phyloP scores from a whole-genome alignment of 345 rosid species.

The Salix dunnii region DNA sequence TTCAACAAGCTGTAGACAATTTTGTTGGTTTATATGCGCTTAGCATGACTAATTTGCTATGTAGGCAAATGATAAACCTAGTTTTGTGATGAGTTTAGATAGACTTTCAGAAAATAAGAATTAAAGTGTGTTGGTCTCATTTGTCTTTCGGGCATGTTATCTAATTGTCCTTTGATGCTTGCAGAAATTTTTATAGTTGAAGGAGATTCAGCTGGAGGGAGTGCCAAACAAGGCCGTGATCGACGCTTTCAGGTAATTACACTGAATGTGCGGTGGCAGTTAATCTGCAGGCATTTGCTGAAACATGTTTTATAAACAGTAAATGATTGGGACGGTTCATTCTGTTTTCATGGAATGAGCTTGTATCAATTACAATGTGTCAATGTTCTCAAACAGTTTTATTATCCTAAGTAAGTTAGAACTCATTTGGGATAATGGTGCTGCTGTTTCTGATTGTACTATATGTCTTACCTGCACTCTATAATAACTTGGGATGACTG shows the following conservation, averaged over 20 bases:
- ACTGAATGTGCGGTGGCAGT: background rate
- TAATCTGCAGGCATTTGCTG: constrained; percentile 4
- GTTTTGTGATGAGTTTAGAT: background rate
- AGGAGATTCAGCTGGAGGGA: constrained; percentile 99
- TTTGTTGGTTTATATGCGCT: background rate
- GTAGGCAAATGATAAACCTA: background rate
- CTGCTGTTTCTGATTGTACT: background rate
- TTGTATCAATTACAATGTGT: background rate
- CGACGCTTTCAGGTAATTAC: constrained; percentile 86
- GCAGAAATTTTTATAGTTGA: constrained; percentile 96
- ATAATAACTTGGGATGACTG: background rate
- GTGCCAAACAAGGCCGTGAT: constrained; percentile 99
- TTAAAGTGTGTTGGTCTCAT: background rate
- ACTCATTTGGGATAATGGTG: background rate
- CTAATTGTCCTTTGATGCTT: constrained; percentile 11
- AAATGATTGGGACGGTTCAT: background rate
- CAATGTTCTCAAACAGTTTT: background rate
- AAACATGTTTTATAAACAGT: background rate
- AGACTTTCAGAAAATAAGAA: background rate
- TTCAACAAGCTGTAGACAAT: background rate
- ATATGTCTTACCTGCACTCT: background rate
- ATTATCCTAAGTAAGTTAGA: background rate
- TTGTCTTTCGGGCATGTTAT: background rate
- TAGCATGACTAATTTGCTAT: background rate
- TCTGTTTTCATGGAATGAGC: background rate